These are phyloP conservation scores for Aurifilum marmelostoma DNA, from an alignment of 2,329 filamentous ascomycete species.

Conservation along the genomic window DNA sequence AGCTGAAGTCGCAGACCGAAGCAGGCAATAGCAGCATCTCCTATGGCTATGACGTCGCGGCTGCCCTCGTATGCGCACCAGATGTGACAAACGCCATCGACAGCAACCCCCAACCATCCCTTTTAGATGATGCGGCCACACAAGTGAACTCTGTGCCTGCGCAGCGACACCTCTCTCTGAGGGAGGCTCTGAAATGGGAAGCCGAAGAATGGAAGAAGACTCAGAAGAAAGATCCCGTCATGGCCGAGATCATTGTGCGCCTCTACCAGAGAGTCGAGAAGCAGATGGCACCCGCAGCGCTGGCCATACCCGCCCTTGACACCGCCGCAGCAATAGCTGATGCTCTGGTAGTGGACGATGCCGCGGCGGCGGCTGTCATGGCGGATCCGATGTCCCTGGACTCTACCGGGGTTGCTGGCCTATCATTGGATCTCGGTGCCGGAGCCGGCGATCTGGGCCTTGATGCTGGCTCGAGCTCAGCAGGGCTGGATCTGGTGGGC, in stretches of 20 bases:
- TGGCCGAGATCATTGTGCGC: slow-evolving; percentile 65
- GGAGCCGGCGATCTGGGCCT: slow-evolving; percentile 44
- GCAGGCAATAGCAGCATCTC: slow-evolving; percentile 61
- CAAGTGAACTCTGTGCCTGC: slow-evolving; percentile 39
- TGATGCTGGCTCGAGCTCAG: slow-evolving; percentile 40
- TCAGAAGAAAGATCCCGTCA: slow-evolving; percentile 57
- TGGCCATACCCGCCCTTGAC: slow-evolving; percentile 29
- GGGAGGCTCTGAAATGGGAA: slow-evolving; percentile 61
- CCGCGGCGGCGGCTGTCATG: slow-evolving; percentile 39
- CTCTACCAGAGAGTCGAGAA: slow-evolving; percentile 67
- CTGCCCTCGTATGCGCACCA: slow-evolving; percentile 70
- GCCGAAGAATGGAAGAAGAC: slow-evolving; percentile 61
- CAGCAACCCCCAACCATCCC: slow-evolving; percentile 40
- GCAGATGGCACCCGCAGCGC: slow-evolving; percentile 52
- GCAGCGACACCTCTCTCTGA: slow-evolving; percentile 59
- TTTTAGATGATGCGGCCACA: slow-evolving; percentile 42
- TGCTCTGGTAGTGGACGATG: slow-evolving; percentile 44
- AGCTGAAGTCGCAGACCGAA: slow-evolving; percentile 65
- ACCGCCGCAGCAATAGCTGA: slow-evolving; percentile 40
- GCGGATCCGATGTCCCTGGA: slow-evolving; percentile 42
- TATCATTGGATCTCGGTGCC: slow-evolving; percentile 51
- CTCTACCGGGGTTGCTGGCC: slow-evolving; percentile 39
- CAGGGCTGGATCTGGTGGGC: slow-evolving; percentile 42
- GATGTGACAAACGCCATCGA: slow-evolving; percentile 55
- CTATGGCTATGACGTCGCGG: slow-evolving; percentile 64